phyloP scores from a whole-genome alignment of 805 yeast genomes.

The Hagleromyces aurorensis region DNA sequence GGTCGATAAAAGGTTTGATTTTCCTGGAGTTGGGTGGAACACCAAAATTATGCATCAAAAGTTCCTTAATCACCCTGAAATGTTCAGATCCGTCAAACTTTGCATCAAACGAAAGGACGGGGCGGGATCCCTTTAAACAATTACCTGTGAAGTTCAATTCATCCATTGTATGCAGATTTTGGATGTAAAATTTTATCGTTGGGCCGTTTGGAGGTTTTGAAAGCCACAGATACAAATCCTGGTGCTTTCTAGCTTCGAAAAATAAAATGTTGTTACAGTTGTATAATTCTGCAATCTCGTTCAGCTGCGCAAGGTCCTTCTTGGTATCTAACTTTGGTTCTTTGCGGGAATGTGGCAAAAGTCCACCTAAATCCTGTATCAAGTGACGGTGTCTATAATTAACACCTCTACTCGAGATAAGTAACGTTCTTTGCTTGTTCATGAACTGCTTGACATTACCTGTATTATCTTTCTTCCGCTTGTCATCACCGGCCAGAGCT shows the following conservation, averaged over 20 bases:
- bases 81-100: constrained; percentile 67
- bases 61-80: constrained; percentile 68
- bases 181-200: constrained; percentile 85
- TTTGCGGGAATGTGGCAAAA: constrained; percentile 91
- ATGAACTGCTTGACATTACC: constrained; percentile 46
- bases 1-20: constrained; percentile 91
- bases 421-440: constrained; percentile 81
- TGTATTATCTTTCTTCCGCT: constrained; percentile 26
- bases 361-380: constrained; percentile 65
- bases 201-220: constrained; percentile 98
- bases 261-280: constrained; percentile 93
- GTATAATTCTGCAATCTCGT: constrained; percentile 93
- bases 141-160: constrained; percentile 96
- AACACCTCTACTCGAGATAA: constrained; percentile 91
- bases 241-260: constrained; percentile 94
- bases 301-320: constrained; percentile 77
- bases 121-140: constrained; percentile 92
- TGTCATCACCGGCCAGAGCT: constrained; percentile 48
- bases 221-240: constrained; percentile 89
- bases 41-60: constrained; percentile 78
- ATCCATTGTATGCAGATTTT: constrained; percentile 91
- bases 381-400: constrained; percentile 93
- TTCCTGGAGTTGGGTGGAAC: constrained; percentile 93
- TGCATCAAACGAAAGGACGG: constrained; percentile 80
- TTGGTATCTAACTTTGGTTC: constrained; percentile 95